Evolutionary conservation across 345 rosid species (phyloP), one percentile per base, ranked within the genome.

Genomic region (Sonneratia caseolaris): DNA sequence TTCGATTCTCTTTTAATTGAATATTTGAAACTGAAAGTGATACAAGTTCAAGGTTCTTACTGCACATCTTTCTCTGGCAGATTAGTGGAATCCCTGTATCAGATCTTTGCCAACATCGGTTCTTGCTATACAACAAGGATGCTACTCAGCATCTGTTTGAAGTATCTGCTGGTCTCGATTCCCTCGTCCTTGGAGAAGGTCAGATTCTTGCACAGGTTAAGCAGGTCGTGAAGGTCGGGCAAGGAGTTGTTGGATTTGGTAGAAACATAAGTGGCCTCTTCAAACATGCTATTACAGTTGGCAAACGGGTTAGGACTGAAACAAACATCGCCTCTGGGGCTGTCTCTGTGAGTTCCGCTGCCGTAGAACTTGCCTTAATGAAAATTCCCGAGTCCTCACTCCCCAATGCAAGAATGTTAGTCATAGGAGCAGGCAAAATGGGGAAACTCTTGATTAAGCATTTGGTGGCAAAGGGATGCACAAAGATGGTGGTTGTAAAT

Each of bases 101-200:
- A 1, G 91, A 83, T 77, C 79, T 89, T 47, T 83, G 91, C 47
- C 79, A 90, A 74, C 96, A 95, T 81, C 93, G 88, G 70, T 92
- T 95, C 81, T 77, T 95, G 71, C 73, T 95, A 79, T 82, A 86
- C 65, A 89, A 95, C 85, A 92, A 92, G 38, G 97, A 95, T 71
- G 97, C 93, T 19, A 89, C 99, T 1, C 86, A 79, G 72, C 97
- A 90, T 78, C 71, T 95, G 9, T 95, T 95, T 36, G 97, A 95
- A 80, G 99, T 95, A n/a, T 90, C 99, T 37, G 91, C 97, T 1
- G 99, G 99, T 72, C 91, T 95, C 0, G 97, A 86, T 81, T 89
- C 92, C 18, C 96, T 89, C 68, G 89, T 89, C 70, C 82, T 89
- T 19, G 92, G 96, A 57, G 96, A 89, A 84, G 90, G 92, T 64